Base-by-base conservation (phyloP, 2,329 filamentous ascomycete genomes). In the Fusarium coffeatum region DNA sequence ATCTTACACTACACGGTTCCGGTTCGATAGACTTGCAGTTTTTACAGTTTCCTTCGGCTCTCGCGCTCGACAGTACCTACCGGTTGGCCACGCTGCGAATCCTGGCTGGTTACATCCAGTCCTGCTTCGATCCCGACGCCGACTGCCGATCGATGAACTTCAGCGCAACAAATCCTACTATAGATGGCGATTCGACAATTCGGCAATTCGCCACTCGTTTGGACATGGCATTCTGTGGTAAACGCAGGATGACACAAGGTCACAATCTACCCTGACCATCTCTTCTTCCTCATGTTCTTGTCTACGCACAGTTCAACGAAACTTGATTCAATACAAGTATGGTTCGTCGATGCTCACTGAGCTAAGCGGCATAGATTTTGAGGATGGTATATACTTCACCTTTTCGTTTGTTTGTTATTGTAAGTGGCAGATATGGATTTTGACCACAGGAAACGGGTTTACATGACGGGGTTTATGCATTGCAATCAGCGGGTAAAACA, bases 401-500 rank as follows among this genome's bases (percentile, higher is more conserved):
- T 62, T 66, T 61, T 55, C 57, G 70, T 71, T 61, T 70, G 55
- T 72, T 71, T 71, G 47, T 72, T 72, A 55, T 70, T 65, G 50
- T 55, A 68, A 53, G 69, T 72, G 64, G 71, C 66, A 69, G 64
- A 71, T 41, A 55, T 40, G 64, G 57, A 46, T 59, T 59, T 67
- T 65, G 71, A 64, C 59, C 63, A 72, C 65, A 61, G 69, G 76
- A 77, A 78, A 77, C 66, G 73, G 75, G 66, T 53, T 70, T 66
- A 78, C 64, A 80, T 64, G 78, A 80, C 58, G 73, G 72, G 72
- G 72, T 71, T 79, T 68, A 77, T 80, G 80, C 80, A 82, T 81
- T 77, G 72, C 72, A 69, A 74, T 77, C 69, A 80, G 78, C 78
- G 78, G 77, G 75, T 74, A 78, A 77, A 79, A 77, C 41, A 68